Evolutionary conservation across 306 rosid genomes (phyloP).

Genomic region (Glycine soja): DNA sequence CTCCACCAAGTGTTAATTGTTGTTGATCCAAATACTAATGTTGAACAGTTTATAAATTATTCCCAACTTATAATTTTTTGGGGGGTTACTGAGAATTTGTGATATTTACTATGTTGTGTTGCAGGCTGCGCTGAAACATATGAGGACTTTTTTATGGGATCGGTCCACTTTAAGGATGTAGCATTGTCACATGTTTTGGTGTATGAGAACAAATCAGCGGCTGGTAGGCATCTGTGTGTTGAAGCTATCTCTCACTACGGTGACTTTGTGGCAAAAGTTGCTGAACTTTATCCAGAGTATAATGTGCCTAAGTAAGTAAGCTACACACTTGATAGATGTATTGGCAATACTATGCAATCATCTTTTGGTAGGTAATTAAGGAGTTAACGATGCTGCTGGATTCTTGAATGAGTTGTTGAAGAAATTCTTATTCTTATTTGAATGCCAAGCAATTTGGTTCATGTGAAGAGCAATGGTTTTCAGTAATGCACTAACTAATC

Average conservation of each 20-base stretch:
- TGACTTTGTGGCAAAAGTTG: conserved; percentile 82
- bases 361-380: background rate
- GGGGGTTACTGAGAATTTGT: conserved; percentile 1
- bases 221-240: conserved; percentile 83
- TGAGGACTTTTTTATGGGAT: conserved; percentile 70
- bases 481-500: conserved; percentile 22
- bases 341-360: conserved; percentile 6
- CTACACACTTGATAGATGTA: conserved; percentile 21
- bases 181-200: conserved; percentile 88
- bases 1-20: background rate
- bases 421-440: conserved; percentile 25
- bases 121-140: conserved; percentile 81
- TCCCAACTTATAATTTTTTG: background rate
- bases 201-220: conserved; percentile 78
- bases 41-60: background rate
- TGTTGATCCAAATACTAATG: background rate
- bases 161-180: conserved; percentile 89
- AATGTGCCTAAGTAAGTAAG: conserved; percentile 68
- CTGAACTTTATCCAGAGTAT: conserved; percentile 81
- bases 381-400: background rate
- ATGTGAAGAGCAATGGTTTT: conserved; percentile 18
- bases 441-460: conserved; percentile 20
- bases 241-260: conserved; percentile 87
- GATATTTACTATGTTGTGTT: conserved; percentile 37
- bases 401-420: conserved; percentile 32